Evolutionary conservation across 73 alveolate species (phyloP).

Genomic region (Effrenium voratum): DNA sequence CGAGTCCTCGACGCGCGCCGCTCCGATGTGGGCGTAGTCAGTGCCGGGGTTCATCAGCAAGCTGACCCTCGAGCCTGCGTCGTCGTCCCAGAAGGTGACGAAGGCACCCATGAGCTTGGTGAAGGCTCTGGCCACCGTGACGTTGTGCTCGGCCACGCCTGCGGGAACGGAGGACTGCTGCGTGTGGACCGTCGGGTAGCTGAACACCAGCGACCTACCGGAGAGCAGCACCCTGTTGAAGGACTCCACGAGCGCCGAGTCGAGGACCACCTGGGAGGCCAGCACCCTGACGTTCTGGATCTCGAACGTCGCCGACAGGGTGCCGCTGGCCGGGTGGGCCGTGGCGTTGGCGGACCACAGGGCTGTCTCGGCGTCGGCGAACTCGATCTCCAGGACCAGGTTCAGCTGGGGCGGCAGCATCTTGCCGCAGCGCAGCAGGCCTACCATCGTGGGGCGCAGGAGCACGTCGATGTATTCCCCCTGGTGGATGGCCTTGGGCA

Average conservation of each 20-base stretch:
- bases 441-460: neutral
- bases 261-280: too few species aligned
- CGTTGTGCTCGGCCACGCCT: neutral
- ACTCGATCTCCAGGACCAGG: neutral
- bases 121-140: neutral
- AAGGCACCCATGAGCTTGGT: neutral
- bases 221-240: neutral
- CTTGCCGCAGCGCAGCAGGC: neutral
- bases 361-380: neutral
- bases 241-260: neutral
- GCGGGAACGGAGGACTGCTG: neutral
- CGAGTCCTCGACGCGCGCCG: neutral
- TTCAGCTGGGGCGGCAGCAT: neutral
- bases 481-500: neutral
- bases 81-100: neutral
- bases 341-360: neutral
- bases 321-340: too few species aligned
- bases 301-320: too few species aligned
- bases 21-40: too few species aligned
- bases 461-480: neutral
- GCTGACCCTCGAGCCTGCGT: neutral
- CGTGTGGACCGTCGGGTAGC: neutral
- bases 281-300: too few species aligned
- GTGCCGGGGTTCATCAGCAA: neutral
- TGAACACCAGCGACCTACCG: conserved; percentile 5